Base-by-base conservation (phyloP, 352 stramenopile species). In the Halophytophthora polymorphica region DNA sequence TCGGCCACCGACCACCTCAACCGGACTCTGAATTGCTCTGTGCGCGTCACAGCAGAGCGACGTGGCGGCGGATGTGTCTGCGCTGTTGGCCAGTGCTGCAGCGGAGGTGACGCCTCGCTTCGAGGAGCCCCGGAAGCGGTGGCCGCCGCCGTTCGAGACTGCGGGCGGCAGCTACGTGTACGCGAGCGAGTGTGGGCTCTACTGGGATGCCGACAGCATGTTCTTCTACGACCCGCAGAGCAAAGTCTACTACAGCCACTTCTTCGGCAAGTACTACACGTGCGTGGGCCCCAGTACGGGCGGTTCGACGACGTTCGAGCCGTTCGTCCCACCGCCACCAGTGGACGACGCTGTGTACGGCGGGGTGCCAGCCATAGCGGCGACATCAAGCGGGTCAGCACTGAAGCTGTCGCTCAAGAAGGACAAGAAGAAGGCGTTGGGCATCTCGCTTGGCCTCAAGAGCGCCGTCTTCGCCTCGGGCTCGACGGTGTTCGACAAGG, bases 171-270 rank as follows among this genome's bases (percentile, higher is more conserved):
- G 76, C 56, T 94, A 90, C 35, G 63, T 90, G 11, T 94, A 75
- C 48, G 66, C 57, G 15, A 85, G 66, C 34, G 77, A 89, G 23
- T 69, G 56, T 53, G 82, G 84, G 0, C 62, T 94, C 38, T 93
- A 91, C 50, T 94, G 84, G 56, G 77, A 94, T 45, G 58, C 64
- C 1, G 76, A 93, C 56, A 92, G 78, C 52, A 82, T 89, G 80
- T 94, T 91, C 28, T 93, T 90, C 62, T 93, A 91, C 64, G 64
- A 91, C 46, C 61, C 77, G 31, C 68, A 80, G 17, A 73, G 77
- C 14, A 90, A 85, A 49, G 40, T 90, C 3, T 94, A 93, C 58
- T 80, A 84, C 53, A 91, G 77, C 47, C 66, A 63, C 22, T 94
- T 88, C 38, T 74, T 58, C 2, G 82, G 84, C 21, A 36, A 61